A percentile compares a stretch with the other conserved stretches of the same genome.
phyloP scores from a whole-genome alignment of 1,284 basidiomycete species.

The Hymenochaete sp. region DNA sequence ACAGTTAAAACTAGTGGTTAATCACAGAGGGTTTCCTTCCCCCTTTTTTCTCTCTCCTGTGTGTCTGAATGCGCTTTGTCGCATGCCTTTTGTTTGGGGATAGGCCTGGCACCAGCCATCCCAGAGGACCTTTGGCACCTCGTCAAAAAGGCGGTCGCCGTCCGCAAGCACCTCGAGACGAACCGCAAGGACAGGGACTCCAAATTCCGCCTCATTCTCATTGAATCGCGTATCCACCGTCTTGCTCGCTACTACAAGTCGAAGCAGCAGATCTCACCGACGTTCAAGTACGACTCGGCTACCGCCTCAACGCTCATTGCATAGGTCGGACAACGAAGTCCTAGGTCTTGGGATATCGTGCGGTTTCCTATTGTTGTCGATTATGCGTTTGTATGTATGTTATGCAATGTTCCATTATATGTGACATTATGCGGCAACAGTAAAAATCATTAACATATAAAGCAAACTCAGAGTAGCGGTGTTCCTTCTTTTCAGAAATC shows the following conservation, averaged over 20 bases:
- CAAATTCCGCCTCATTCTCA: slow-evolving; percentile 96
- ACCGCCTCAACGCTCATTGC: slow-evolving; percentile 84
- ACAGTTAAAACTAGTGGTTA: slow-evolving; percentile 22
- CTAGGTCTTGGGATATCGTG: too few species aligned
- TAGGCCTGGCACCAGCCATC: slow-evolving; percentile 94
- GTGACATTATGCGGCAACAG: too few species aligned
- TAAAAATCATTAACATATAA: too few species aligned
- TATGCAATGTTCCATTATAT: too few species aligned
- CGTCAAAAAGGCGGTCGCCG: slow-evolving; percentile 98
- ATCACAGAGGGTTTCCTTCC: slow-evolving; percentile 17
- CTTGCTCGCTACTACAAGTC: slow-evolving; percentile 96
- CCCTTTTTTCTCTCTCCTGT: slow-evolving; percentile 21
- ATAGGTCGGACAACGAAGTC: slow-evolving; percentile 38
- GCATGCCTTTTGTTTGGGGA: slow-evolving; percentile 50
- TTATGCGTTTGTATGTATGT: too few species aligned
- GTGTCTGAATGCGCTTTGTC: slow-evolving; percentile 21
- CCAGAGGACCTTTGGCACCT: slow-evolving; percentile 99
- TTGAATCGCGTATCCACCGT: slow-evolving; percentile 98
- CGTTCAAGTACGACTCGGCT: slow-evolving; percentile 95
- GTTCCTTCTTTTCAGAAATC: too few species aligned
- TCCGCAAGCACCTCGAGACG: slow-evolving; percentile 97
- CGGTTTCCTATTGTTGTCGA: too few species aligned
- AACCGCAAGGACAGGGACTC: slow-evolving; percentile 99
- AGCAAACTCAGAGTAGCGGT: too few species aligned
- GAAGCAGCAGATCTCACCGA: slow-evolving; percentile 94